Evolutionary conservation across 129 eudicot species (phyloP).

Genomic region (Artemisia tridentata): DNA sequence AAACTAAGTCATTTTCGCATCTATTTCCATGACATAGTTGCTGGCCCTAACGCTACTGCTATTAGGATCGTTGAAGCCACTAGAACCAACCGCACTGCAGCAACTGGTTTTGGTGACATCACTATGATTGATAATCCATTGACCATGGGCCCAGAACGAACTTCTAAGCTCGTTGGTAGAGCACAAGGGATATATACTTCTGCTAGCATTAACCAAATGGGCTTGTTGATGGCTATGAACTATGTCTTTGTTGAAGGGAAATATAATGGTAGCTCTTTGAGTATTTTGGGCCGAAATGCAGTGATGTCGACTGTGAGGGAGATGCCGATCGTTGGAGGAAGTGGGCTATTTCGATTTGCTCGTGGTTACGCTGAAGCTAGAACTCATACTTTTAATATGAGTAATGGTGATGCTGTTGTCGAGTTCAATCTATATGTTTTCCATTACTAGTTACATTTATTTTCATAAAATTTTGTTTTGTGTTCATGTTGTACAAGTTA

Average conservation of each 20-base stretch:
- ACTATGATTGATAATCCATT: slow-evolving; percentile 49
- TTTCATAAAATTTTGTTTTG: neutral
- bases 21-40: slow-evolving; percentile 52
- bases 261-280: slow-evolving; percentile 55
- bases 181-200: slow-evolving; percentile 60
- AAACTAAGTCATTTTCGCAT: slow-evolving; percentile 47
- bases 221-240: slow-evolving; percentile 46
- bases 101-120: slow-evolving; percentile 36
- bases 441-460: slow-evolving; percentile 24
- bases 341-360: slow-evolving; percentile 42
- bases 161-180: slow-evolving; percentile 39
- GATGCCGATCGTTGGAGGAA: slow-evolving; percentile 34
- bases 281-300: slow-evolving; percentile 43
- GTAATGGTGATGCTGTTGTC: slow-evolving; percentile 39
- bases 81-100: slow-evolving; percentile 35
- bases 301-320: slow-evolving; percentile 43
- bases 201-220: slow-evolving; percentile 21
- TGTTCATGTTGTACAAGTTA: neutral
- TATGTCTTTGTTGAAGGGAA: slow-evolving; percentile 44
- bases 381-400: slow-evolving; percentile 35
- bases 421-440: slow-evolving; percentile 49
- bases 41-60: slow-evolving; percentile 34
- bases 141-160: slow-evolving; percentile 43
- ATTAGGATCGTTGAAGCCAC: slow-evolving; percentile 36
- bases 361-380: slow-evolving; percentile 52